Evolutionary conservation across 1,284 basidiomycete genomes (phyloP).

Genomic region (Microbotryum intermedium): DNA sequence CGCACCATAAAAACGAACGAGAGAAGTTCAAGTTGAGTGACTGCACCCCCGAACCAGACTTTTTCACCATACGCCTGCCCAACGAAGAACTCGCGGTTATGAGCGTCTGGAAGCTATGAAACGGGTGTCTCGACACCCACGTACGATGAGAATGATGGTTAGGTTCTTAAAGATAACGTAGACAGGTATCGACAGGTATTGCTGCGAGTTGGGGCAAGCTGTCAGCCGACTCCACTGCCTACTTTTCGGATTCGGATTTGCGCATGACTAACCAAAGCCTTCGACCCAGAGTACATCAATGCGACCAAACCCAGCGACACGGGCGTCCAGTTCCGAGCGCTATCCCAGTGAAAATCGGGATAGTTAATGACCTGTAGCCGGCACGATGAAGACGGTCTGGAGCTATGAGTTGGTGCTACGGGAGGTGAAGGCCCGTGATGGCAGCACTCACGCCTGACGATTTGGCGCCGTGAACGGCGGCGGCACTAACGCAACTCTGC

Average conservation of each 20-base stretch:
- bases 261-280: not conserved
- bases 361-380: not conserved
- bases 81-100: not conserved
- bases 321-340: not conserved
- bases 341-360: not conserved
- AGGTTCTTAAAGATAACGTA: slow-evolving; percentile 92
- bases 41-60: slow-evolving; percentile 85
- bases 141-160: slow-evolving; percentile 91
- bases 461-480: slow-evolving; percentile 68
- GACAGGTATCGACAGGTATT: slow-evolving; percentile 39
- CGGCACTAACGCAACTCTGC: slow-evolving; percentile 74
- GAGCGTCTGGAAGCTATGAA: too few species aligned
- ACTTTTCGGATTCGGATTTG: not conserved
- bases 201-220: slow-evolving; percentile 4
- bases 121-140: slow-evolving; percentile 34
- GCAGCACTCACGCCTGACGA: slow-evolving; percentile 46
- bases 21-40: slow-evolving; percentile 76
- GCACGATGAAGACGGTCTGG: not conserved
- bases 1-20: slow-evolving; percentile 87
- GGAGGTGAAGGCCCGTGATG: slow-evolving; percentile 12
- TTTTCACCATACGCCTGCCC: slow-evolving; percentile 88
- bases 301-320: slow-evolving; percentile 1
- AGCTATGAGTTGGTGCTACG: not conserved
- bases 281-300: slow-evolving; percentile 1
- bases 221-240: not conserved